Percentiles rank a stretch among this genome's conserved stretches.
Evolutionary conservation across 352 stramenopile species (phyloP).

Genomic region (Globisporangium ultimum): DNA sequence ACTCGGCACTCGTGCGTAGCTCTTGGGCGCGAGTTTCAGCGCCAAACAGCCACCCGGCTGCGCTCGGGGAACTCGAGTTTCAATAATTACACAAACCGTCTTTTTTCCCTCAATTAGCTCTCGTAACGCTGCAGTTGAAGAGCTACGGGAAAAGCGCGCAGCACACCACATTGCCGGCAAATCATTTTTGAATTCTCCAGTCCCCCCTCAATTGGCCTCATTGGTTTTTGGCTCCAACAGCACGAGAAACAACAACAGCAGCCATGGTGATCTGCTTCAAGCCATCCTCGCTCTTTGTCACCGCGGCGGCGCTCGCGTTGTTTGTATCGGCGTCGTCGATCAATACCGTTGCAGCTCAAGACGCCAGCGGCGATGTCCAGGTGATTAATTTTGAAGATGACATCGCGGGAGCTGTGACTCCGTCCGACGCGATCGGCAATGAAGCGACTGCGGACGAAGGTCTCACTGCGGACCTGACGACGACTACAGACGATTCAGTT

Average conservation of each 20-base stretch:
- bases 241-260: neutral
- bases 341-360: conserved; percentile 2
- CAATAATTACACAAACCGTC: neutral
- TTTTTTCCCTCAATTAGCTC: neutral
- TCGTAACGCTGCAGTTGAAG: no score
- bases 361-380: conserved; percentile 1
- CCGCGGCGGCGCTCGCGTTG: conserved; percentile 8
- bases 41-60: neutral
- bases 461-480: neutral
- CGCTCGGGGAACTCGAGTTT: neutral
- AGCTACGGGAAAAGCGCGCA: no score
- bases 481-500: neutral
- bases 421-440: neutral
- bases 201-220: neutral
- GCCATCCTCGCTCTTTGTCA: conserved; percentile 7
- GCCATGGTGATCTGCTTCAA: conserved; percentile 12
- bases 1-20: neutral
- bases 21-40: neutral
- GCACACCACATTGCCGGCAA: neutral
- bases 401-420: conserved; percentile 4
- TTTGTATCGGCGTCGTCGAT: neutral
- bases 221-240: no score
- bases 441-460: neutral
- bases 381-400: conserved; percentile 6
- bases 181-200: conserved; percentile 9